phyloP scores from a whole-genome alignment of 177 flowering plant species.

The Tripterygium wilfordii region DNA sequence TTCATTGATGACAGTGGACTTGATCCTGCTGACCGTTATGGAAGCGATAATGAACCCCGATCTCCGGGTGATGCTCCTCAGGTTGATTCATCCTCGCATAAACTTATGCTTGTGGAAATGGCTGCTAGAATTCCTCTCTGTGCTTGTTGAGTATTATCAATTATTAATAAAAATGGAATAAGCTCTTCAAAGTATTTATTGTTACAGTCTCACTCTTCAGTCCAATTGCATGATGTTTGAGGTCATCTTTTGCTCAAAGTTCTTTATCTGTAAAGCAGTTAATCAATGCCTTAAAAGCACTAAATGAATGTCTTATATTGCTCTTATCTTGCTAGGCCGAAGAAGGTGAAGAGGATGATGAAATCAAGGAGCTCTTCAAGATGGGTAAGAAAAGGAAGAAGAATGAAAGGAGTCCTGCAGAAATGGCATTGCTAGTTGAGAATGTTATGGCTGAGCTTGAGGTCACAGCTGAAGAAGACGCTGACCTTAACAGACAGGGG shows the following conservation, averaged over 20 bases:
- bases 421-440: conserved; percentile 84
- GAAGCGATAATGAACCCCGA: conserved; percentile 55
- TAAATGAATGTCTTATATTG: too few relatives aligned
- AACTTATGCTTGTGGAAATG: too few relatives aligned
- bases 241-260: neutral
- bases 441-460: conserved; percentile 96
- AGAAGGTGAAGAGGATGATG: conserved; percentile 95
- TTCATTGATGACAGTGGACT: conserved; percentile 92
- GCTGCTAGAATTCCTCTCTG: too few relatives aligned
- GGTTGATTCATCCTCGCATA: too few relatives aligned
- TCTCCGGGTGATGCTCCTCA: conserved; percentile 65
- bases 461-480: conserved; percentile 94
- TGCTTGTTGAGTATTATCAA: too few relatives aligned
- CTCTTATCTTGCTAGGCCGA: conserved; percentile 56
- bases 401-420: conserved; percentile 82
- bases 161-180: too few relatives aligned
- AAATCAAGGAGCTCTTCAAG: conserved; percentile 68
- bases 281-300: too few relatives aligned
- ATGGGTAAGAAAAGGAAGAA: conserved; percentile 91
- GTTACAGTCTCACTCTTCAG: too few relatives aligned
- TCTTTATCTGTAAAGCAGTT: too few relatives aligned
- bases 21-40: conserved; percentile 71
- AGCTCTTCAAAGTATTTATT: too few relatives aligned
- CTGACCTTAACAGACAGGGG: conserved; percentile 68
- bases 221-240: too few relatives aligned